Evolutionary conservation across 2,329 filamentous ascomycete genomes (phyloP).

Genomic region (Talaromyces sp.): DNA sequence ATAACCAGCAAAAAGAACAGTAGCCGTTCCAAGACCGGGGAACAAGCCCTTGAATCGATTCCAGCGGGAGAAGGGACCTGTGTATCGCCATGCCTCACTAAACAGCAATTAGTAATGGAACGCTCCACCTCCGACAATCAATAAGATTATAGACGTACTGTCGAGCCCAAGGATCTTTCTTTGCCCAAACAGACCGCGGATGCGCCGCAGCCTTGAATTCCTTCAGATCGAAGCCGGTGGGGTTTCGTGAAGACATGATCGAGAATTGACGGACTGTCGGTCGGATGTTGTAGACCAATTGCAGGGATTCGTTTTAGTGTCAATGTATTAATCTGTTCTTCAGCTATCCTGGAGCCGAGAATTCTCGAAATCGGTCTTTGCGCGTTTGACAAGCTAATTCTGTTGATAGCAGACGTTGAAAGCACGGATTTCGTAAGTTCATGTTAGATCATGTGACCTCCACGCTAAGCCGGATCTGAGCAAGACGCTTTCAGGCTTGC

Average conservation of each 20-base stretch:
- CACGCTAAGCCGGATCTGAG: conserved; percentile 28
- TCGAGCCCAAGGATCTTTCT: conserved; percentile 59
- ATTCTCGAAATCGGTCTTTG: background rate
- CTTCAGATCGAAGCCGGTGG: conserved; percentile 87
- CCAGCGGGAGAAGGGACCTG: conserved; percentile 76
- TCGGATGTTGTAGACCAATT: conserved; percentile 6
- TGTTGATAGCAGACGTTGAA: conserved; percentile 17
- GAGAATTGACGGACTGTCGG: background rate
- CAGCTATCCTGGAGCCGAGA: conserved; percentile 3
- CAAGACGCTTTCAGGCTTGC: conserved; percentile 8
- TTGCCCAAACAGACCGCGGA: conserved; percentile 45
- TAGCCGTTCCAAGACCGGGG: conserved; percentile 87
- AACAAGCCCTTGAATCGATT: conserved; percentile 85
- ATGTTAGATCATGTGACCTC: conserved; percentile 21
- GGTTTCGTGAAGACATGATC: conserved; percentile 55
- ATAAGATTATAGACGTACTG: conserved; percentile 45
- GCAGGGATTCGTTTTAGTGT: background rate
- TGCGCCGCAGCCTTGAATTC: conserved; percentile 70
- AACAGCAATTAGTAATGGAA: conserved; percentile 18
- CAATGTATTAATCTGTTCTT: background rate
- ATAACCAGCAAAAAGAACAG: conserved; percentile 85
- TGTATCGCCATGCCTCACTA: conserved; percentile 95
- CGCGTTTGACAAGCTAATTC: conserved; percentile 6
- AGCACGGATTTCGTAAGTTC: conserved; percentile 18
- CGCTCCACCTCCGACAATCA: background rate